Evolutionary conservation across 768 basidiomycete species (phyloP).

Genomic region (Clitopilus passeckerianus): DNA sequence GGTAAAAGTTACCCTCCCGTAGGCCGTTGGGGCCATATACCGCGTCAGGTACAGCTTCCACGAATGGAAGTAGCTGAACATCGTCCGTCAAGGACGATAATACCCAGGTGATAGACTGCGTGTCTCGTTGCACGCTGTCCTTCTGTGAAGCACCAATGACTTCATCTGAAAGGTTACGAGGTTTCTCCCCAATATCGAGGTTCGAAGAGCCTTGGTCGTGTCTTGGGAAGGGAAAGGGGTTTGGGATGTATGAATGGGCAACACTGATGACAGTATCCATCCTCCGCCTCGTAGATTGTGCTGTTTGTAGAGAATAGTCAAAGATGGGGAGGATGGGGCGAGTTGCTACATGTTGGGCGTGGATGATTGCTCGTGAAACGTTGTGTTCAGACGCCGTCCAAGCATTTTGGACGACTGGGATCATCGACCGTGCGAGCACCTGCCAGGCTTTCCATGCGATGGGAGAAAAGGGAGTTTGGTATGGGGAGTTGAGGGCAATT

Average conservation of each 20-base stretch:
- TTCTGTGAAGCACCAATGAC: not conserved
- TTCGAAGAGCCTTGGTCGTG: not conserved
- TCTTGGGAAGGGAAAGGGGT: not conserved
- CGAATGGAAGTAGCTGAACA: conserved; percentile 26
- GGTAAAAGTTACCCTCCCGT: not conserved
- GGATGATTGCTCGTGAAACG: not conserved
- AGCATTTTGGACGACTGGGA: not conserved
- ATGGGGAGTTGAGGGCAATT: conserved; percentile 26
- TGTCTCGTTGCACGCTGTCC: conserved; percentile 22
- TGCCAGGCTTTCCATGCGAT: conserved; percentile 22
- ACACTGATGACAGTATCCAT: not conserved
- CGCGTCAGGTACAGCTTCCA: conserved; percentile 14
- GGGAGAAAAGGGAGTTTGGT: conserved; percentile 28
- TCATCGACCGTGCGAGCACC: conserved; percentile 6
- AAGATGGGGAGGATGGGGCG: not conserved
- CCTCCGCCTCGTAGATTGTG: not conserved
- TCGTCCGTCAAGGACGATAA: conserved; percentile 25
- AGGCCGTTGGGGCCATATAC: not conserved
- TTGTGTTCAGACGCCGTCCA: not conserved
- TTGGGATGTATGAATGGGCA: conserved; percentile 6
- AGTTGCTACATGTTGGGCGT: not conserved
- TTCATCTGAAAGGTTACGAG: not conserved
- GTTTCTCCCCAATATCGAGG: conserved; percentile 22
- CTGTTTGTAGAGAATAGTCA: not conserved
- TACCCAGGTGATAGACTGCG: conserved; percentile 30